Evolutionary conservation across 257 asterid genomes (phyloP), one percentile per base, ranked within the genome.

Genomic region (Handroanthus guayacan): DNA sequence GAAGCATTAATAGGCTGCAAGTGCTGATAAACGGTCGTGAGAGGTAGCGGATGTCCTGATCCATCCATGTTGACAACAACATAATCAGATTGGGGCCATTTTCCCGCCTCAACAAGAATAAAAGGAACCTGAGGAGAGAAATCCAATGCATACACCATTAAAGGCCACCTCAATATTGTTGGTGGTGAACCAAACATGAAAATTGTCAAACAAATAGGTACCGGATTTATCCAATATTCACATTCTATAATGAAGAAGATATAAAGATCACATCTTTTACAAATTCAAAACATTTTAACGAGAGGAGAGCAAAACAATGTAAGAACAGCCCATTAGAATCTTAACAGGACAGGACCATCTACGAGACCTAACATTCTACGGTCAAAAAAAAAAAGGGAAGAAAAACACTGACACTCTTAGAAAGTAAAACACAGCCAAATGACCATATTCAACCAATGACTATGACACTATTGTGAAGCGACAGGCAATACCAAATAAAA

Each of bases 11-110:
- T 79, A 18, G 96, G 95, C 84, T 85, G 91, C 71, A 93, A 78
- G 66, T 90, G 89, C 78, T 85, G 93, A 87, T 88, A 90, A 78
- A 87, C 88, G 51, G 96, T 89, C 38, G 86, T 82, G 54, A 93
- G 91, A 62, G 99, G 99, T 67, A 93, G 88, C 4, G 87, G 91
- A 80, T 95, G 99, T 13, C 68, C 78, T 80, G 98, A 93, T 75
- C 97, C 97, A 71, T 89, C 94, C 98, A 93, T 84, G 88, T 91
- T 88, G 62, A 95, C 96, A 51, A 81, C 60, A 66, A 91, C 79
- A 89, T 86, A 87, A 74, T 84, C 91, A 67, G 96, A 84, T 25
- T 75, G 87, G 2, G 94, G 88, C 88, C 85, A 69, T 45, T 85
- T 85, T 67, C 87, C 92, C 17, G 75, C 80, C 71, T 90, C 97